Base-by-base conservation (phyloP, 345 rosid species). In the Salix suchowensis region DNA sequence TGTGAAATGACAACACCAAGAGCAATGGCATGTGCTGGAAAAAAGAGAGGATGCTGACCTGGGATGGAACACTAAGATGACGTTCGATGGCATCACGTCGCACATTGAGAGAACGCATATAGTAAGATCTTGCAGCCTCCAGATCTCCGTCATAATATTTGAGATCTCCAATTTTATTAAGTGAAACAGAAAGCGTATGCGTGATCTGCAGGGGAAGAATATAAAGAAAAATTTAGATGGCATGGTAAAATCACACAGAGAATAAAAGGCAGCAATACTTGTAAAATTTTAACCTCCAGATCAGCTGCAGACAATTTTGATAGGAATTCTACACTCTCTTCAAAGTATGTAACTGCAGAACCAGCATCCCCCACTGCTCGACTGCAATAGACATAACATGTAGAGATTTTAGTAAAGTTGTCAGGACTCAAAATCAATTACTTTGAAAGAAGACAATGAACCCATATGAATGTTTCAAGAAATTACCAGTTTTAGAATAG, bases 101-200 rank as follows among this genome's bases (percentile, higher is more conserved):
- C 74, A 96, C 90, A 80, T 88, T 78, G 58, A 96, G 82, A 75
- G 97, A 89, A 28, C 89, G 97, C 26, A 79, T 78, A 80, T 96
- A 93, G 83, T 86, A 90, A 32, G 94, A 85, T 83, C 92, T 93
- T 28, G 99, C 95, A 68, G 92, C 89, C 87, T 88, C 85, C 78
- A 96, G 85, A 65, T 93, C 92, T 81, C 91, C 91, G 68, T 77
- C 96, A 80, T 96, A 96, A 61, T 96, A 96, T 81, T 96, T 93
- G 48, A 96, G 90, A 84, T 96, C 99, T 52, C 99, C 99, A 72
- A 96, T 86, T 87, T 93, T 96, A 80, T 96, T 96, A 75, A 92
- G 96, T 44, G 98, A 96, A 78, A 96, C 98, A 78, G 98, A 93
- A 69, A 92, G 96, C 6, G 98, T 91, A 83, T 96, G 98, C 28